These are phyloP conservation scores for Sequoia sempervirens DNA, from an alignment of 75 land plant species.

Conservation along the genomic window DNA sequence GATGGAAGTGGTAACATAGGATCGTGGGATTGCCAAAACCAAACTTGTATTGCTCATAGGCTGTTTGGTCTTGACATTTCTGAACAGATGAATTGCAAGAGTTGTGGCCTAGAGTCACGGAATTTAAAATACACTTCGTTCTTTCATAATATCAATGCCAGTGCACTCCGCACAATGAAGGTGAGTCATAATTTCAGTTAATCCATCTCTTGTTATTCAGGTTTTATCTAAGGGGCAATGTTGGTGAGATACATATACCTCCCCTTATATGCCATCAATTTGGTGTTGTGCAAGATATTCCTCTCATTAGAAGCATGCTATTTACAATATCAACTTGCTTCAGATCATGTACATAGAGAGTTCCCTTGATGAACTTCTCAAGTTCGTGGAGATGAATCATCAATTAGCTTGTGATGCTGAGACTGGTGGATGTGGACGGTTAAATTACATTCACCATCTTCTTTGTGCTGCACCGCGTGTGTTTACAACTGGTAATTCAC, in stretches of 20 bases:
- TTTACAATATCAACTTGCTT: background rate
- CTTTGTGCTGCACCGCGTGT: constrained; percentile 74
- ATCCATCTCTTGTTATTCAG: background rate
- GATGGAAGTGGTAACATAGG: constrained; percentile 39
- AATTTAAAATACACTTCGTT: constrained; percentile 83
- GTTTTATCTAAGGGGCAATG: background rate
- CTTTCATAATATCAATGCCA: constrained; percentile 88
- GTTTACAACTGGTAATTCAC: constrained; percentile 64
- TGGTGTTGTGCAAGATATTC: background rate
- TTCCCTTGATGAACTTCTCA: constrained; percentile 80
- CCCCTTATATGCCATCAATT: background rate
- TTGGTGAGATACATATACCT: background rate
- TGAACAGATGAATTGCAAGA: constrained; percentile 76
- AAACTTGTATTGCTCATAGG: constrained; percentile 68
- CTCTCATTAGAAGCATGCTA: background rate
- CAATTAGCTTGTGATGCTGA: constrained; percentile 76
- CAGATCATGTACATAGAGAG: constrained; percentile 54
- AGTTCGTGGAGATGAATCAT: constrained; percentile 76
- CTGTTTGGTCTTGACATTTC: constrained; percentile 81
- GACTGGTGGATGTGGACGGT: constrained; percentile 78
- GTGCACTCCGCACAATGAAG: constrained; percentile 78
- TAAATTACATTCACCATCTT: constrained; percentile 71
- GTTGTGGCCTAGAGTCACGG: constrained; percentile 66
- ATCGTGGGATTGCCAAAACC: constrained; percentile 71
- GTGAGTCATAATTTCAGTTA: constrained; percentile 19